Evolutionary conservation across 352 stramenopile species (phyloP).

Genomic region (Thraustochytrium striatum): DNA sequence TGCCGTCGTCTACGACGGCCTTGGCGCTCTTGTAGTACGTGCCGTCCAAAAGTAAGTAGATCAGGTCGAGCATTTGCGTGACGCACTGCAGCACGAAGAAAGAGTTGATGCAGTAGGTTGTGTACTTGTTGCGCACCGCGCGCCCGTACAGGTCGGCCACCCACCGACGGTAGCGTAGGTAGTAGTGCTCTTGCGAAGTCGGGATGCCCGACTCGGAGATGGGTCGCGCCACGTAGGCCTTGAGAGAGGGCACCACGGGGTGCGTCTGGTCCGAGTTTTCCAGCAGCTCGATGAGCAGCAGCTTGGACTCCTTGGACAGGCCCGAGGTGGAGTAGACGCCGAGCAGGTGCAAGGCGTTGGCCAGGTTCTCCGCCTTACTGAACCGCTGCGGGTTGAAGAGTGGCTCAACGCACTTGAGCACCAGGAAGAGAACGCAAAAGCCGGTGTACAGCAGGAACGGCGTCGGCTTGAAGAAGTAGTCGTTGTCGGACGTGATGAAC

Average conservation of each 20-base stretch:
- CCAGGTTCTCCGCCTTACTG: constrained; percentile 22
- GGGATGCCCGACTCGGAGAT: background rate
- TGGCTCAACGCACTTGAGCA: constrained; percentile 44
- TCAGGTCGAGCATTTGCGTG: constrained; percentile 40
- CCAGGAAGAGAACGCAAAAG: constrained; percentile 38
- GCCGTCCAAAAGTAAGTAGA: constrained; percentile 34
- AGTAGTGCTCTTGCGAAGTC: constrained; percentile 41
- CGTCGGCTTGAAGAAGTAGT: constrained; percentile 50
- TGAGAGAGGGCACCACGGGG: constrained; percentile 12
- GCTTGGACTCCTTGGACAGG: constrained; percentile 31
- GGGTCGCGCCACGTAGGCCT: constrained; percentile 19
- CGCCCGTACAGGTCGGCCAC: background rate
- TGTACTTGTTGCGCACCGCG: constrained; percentile 9
- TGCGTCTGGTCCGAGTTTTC: constrained; percentile 11
- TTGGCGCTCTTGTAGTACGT: constrained; percentile 11
- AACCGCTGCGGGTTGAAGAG: constrained; percentile 34
- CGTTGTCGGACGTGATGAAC: constrained; percentile 49
- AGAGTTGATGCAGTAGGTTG: constrained; percentile 5
- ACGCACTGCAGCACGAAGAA: constrained; percentile 45
- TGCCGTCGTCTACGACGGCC: background rate
- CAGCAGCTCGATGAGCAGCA: constrained; percentile 38
- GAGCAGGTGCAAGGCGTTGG: constrained; percentile 39
- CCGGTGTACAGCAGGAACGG: constrained; percentile 41
- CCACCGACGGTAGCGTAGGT: constrained; percentile 20
- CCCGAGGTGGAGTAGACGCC: constrained; percentile 26